Evolutionary conservation across 2,329 filamentous ascomycete genomes (phyloP), one percentile per base, ranked within the genome.

Genomic region (Cladosporium halotolerans): DNA sequence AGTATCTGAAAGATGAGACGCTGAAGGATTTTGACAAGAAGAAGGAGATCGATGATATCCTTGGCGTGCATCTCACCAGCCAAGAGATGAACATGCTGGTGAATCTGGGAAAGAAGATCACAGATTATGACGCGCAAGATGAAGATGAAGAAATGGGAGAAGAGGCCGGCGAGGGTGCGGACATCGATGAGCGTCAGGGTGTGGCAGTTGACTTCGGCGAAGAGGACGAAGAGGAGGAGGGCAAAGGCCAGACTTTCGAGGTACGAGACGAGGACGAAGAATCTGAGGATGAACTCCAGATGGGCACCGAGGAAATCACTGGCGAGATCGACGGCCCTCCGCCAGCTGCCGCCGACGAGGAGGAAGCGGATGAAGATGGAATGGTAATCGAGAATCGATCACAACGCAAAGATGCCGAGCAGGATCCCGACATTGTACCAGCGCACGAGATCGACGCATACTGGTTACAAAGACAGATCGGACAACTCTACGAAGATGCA

Each of bases 1-100:
- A 99, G 68, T 89, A 86, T 58, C 76, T 99, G 42, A 99, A 99
- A 71, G 91, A 97, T 62, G 91, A 96, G 58, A 87, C 91, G 58
- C 77, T 96, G 75, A 97, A 97, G 70, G 93, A 99, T 68, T 88
- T 95, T 56, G 93, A 99, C 69, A 96, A 95, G 77, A 99, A 99
- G 77, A 96, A 91, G 73, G 90, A 96, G 69, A 83, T 97, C 41
- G 93, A 99, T 63, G 93, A 97, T 60, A 83, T 97, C 55, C 72
- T 99, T 40, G 93, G 92, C n/a, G 80, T 80, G 34, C 83, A 84
- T 0, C 81, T 96, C 76, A 85, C 79, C 45, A 82, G 89, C 1
- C 95, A 96, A 68, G 86, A 96, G 69, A 99, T 97, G 75, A 97
- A 97, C 67, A 92, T 97, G 73, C 75, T 99, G 60, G 85, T 97